Percentiles rank a stretch among this genome's conserved stretches.
These are phyloP conservation scores for Neurospora sp. DNA, from an alignment of 495 filamentous ascomycete genomes.

Conservation along the genomic window DNA sequence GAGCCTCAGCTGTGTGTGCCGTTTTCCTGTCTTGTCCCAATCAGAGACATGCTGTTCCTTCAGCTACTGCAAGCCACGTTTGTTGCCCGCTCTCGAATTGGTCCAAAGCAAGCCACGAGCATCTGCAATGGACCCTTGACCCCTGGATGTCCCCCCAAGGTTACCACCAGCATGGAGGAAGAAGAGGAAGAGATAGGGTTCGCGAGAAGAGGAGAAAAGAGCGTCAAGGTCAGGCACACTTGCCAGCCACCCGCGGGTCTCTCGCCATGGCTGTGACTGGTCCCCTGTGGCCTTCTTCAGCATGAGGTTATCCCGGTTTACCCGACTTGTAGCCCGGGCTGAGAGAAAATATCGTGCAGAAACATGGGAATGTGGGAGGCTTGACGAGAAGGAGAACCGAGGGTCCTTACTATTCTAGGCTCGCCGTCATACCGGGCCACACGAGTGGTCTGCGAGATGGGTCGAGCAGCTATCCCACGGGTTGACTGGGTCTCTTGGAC, in stretches of 20 bases:
- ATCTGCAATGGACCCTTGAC: neutral
- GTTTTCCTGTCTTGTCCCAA: neutral
- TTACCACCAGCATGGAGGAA: neutral
- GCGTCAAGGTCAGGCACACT: neutral
- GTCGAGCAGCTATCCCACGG: neutral
- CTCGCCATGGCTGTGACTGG: neutral
- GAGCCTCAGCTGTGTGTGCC: neutral
- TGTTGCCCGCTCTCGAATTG: slow-evolving; percentile 1
- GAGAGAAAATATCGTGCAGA: neutral
- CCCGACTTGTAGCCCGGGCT: neutral
- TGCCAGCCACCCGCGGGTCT: neutral
- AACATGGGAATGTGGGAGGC: neutral
- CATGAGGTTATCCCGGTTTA: neutral
- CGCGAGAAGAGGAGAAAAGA: neutral
- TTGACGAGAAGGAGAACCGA: neutral
- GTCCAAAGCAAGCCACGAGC: neutral
- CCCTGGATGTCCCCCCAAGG: neutral
- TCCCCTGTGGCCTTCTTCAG: neutral
- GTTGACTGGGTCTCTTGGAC: neutral
- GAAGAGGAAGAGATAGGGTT: neutral
- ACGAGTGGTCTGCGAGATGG: neutral
- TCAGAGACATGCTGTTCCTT: neutral
- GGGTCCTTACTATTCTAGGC: neutral
- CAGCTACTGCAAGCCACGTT: neutral
- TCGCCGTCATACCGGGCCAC: neutral